Base-by-base conservation (phyloP, 306 rosid species). In the Potentilla sterilis region DNA sequence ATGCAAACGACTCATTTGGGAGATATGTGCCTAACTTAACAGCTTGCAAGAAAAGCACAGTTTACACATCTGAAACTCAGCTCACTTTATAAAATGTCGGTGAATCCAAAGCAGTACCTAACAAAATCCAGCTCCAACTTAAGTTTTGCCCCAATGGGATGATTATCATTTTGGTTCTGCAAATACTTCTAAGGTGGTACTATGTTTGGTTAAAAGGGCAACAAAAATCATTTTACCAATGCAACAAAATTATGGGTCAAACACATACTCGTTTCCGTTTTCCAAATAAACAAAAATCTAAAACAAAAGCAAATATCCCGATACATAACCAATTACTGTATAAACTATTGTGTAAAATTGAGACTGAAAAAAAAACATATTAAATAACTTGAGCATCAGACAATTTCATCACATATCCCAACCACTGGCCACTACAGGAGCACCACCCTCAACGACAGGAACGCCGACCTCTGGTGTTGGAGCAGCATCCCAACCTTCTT, bases 401-500 rank as follows among this genome's bases (percentile, higher is more conserved):
- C 7, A 24, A 18, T 58, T 13, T 37, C 37, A 10, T 11, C 28
- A 32, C 7, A 5, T 69, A 0, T 79, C 80, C 89, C 86, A 86
- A 18, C 81, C 80, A 9, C 75, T 34, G 19, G 81, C 3, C 1
- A 57, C 15, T 10, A 72, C 15, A 0, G 80, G 55, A 28, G 65
- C 62, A 32, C 69, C 87, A 32, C 52, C 77, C 58, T 82, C 86
- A 43, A 52, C 58, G 12, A 7, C 1, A 12, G 79, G 41, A 47
- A 81, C 5, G 1, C 69, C 67, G 0, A 62, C 24, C 54, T 52
- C 59, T 32, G 86, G 42, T 35, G 84, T 79, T 21, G 84, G 76
- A 44, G 81, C 79, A 12, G 72, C 61, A 24, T 86, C 87, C 89
- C 89, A 86, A 7, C 79, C 89, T 2, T 83, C 87, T 7, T 66